Evolutionary conservation across 2,329 filamentous ascomycete species (phyloP).

Genomic region (Karstenula rhodostoma): DNA sequence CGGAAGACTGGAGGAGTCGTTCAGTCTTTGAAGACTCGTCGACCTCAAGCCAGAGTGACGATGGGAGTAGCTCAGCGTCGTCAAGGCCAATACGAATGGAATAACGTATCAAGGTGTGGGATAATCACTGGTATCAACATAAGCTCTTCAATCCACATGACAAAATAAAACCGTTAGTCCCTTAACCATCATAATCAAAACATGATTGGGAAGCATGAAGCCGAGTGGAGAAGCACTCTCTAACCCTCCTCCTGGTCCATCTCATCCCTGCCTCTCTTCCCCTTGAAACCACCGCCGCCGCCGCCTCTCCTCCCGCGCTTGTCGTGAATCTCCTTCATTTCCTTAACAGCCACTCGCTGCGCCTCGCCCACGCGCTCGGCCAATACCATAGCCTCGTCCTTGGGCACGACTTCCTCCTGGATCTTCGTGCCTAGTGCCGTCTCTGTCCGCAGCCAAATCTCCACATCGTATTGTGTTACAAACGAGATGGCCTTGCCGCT

Average conservation of each 20-base stretch:
- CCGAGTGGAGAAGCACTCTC: neutral
- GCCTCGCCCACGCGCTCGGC: constrained; percentile 81
- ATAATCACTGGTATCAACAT: neutral
- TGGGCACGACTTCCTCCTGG: constrained; percentile 71
- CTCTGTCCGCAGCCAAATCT: constrained; percentile 83
- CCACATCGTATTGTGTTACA: constrained; percentile 87
- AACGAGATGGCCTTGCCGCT: constrained; percentile 81
- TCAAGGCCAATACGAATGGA: too few species aligned
- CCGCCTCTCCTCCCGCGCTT: constrained; percentile 65
- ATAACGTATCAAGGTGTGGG: neutral
- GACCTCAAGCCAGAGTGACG: too few species aligned
- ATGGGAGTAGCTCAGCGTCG: too few species aligned
- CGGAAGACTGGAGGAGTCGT: neutral
- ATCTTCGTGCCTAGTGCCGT: constrained; percentile 81
- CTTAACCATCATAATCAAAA: neutral
- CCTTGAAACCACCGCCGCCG: constrained; percentile 58
- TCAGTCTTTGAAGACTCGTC: neutral
- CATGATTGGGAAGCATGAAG: neutral
- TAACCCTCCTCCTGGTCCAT: constrained; percentile 79
- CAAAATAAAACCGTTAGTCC: neutral
- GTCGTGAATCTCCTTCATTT: constrained; percentile 84
- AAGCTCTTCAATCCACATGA: neutral
- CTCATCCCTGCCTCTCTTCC: constrained; percentile 64
- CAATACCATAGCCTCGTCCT: constrained; percentile 87
- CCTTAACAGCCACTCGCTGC: constrained; percentile 77